phyloP scores from a whole-genome alignment of 1,139 yeast genomes.

The Magnusiomyces paraingens region DNA sequence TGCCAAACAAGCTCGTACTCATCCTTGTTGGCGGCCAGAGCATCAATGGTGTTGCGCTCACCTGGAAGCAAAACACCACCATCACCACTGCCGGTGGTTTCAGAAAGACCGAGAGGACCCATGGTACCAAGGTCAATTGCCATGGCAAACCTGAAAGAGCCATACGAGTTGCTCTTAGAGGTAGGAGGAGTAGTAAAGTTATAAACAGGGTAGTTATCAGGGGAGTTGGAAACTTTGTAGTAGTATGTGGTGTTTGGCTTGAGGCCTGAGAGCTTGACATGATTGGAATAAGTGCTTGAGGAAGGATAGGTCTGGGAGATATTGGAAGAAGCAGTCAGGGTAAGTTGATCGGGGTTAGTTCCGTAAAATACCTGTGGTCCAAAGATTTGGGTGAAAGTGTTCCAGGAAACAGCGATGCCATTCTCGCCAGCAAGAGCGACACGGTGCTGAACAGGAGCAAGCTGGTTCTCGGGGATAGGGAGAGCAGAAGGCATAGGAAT shows the following conservation, averaged over 20 bases:
- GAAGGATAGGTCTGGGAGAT: conserved; percentile 24
- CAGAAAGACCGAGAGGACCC: conserved; percentile 25
- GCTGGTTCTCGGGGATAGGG: conserved; percentile 4
- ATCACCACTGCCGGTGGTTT: conserved; percentile 17
- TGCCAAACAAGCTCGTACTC: conserved; percentile 28
- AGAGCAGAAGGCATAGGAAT: conserved; percentile 6
- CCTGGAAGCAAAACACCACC: conserved; percentile 20
- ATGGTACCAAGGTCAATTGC: conserved; percentile 28
- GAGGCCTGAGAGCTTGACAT: conserved; percentile 26
- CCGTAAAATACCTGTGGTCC: conserved; percentile 27
- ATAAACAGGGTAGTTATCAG: conserved; percentile 11
- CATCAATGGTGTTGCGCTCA: conserved; percentile 24
- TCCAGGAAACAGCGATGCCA: conserved; percentile 29
- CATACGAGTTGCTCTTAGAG: conserved; percentile 15
- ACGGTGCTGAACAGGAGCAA: conserved; percentile 23
- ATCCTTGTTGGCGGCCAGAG: conserved; percentile 21
- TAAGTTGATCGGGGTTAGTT: conserved; percentile 19
- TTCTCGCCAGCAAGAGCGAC: conserved; percentile 26
- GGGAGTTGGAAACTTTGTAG: conserved; percentile 21
- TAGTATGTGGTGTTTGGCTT: conserved; percentile 28
- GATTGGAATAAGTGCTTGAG: conserved; percentile 28
- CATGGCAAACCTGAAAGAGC: conserved; percentile 25
- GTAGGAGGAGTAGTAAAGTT: conserved; percentile 24
- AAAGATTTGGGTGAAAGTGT: conserved; percentile 21
- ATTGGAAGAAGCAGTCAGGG: conserved; percentile 19